Evolutionary conservation across 2,329 filamentous ascomycete genomes (phyloP).

Genomic region (Knufia petricola): DNA sequence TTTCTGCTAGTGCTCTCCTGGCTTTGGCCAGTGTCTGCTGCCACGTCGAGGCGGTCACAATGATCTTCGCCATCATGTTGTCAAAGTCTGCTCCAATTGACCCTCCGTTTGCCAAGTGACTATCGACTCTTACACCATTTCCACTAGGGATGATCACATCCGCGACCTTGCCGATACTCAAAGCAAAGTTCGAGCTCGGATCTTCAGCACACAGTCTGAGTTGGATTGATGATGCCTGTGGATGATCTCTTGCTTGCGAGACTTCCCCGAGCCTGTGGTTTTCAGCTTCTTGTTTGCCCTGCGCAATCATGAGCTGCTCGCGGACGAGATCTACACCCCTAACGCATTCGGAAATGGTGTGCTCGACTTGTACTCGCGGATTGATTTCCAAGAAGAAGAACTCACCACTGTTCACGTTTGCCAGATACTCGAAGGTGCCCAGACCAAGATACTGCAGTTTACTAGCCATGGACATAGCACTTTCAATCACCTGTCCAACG

Average conservation of each 20-base stretch:
- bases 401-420: conserved; percentile 39
- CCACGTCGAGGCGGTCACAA: conserved; percentile 47
- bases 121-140: conserved; percentile 50
- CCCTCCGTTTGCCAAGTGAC: conserved; percentile 39
- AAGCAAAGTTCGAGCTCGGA: conserved; percentile 41
- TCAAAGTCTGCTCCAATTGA: conserved; percentile 49
- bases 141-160: conserved; percentile 47
- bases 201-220: conserved; percentile 51
- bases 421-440: conserved; percentile 57
- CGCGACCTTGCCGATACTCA: conserved; percentile 52
- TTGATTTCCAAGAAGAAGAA: conserved; percentile 55
- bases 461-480: conserved; percentile 45
- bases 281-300: conserved; percentile 35
- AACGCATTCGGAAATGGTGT: conserved; percentile 52
- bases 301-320: conserved; percentile 45
- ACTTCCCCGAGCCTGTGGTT: conserved; percentile 28
- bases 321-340: conserved; percentile 46
- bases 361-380: conserved; percentile 52
- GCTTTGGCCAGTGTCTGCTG: conserved; percentile 45
- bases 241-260: conserved; percentile 28
- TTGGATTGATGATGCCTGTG: conserved; percentile 43
- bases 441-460: conserved; percentile 46
- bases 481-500: conserved; percentile 42
- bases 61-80: conserved; percentile 50
- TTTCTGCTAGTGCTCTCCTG: conserved; percentile 46